These are phyloP conservation scores for Tarenaya hassleriana DNA, from an alignment of 345 rosid species.

Conservation along the genomic window DNA sequence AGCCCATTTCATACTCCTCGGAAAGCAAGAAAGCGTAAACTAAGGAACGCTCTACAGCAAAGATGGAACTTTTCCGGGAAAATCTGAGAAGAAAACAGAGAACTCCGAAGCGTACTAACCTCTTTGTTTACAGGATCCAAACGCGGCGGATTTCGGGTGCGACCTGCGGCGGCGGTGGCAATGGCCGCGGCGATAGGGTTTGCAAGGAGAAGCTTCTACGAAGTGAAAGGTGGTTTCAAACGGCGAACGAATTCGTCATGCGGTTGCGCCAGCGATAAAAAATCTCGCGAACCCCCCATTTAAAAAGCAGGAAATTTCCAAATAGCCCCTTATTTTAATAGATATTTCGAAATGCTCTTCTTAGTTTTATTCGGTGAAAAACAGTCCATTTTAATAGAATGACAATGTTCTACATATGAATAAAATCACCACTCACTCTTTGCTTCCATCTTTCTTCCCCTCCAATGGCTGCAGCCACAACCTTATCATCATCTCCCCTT, in stretches of 20 bases:
- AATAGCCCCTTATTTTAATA: background rate
- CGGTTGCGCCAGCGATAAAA: too few relatives aligned
- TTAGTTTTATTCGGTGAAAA: background rate
- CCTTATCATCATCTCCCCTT: slow-evolving; percentile 28
- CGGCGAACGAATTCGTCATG: slow-evolving; percentile 16
- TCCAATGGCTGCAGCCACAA: slow-evolving; percentile 27
- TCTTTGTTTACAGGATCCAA: background rate
- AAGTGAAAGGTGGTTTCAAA: background rate
- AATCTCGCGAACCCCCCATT: background rate
- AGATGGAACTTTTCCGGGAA: too few relatives aligned
- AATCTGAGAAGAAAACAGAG: background rate
- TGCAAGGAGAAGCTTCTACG: background rate
- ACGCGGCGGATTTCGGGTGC: slow-evolving; percentile 9
- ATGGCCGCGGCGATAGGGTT: slow-evolving; percentile 33
- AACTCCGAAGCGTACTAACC: slow-evolving; percentile 7
- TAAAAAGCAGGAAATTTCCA: background rate
- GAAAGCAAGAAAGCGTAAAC: too few relatives aligned
- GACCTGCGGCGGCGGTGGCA: slow-evolving; percentile 10
- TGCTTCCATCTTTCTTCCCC: background rate
- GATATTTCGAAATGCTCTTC: rapidly evolving
- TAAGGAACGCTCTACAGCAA: too few relatives aligned
- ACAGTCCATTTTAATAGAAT: background rate
- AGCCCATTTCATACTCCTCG: too few relatives aligned
- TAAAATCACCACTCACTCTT: slow-evolving; percentile 1
- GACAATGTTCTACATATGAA: too few relatives aligned